Percentiles rank a stretch among this genome's conserved stretches.
phyloP scores from a whole-genome alignment of 176 grass and related monocot genomes.

The Oryza punctata region DNA sequence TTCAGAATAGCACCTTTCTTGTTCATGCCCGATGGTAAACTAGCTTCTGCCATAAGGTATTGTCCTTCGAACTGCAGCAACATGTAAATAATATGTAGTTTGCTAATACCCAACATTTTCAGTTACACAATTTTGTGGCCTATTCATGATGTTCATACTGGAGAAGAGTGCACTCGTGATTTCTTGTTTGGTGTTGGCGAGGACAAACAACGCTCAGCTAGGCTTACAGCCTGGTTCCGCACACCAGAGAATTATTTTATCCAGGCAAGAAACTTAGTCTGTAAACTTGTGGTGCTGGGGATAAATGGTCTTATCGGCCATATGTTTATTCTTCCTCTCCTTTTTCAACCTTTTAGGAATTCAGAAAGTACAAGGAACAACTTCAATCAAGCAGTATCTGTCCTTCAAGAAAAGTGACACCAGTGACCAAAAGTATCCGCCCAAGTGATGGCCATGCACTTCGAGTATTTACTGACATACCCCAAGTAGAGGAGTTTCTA shows the following conservation, averaged over 20 bases:
- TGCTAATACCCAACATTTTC: constrained; percentile 54
- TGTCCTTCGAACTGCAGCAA: constrained; percentile 18
- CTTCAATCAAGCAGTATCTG: constrained; percentile 61
- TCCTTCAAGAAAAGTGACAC: constrained; percentile 25
- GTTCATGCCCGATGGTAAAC: constrained; percentile 85
- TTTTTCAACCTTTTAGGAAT: constrained; percentile 56
- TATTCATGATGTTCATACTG: constrained; percentile 59
- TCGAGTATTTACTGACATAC: constrained; percentile 83
- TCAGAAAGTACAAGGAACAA: constrained; percentile 67
- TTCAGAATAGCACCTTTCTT: constrained; percentile 90
- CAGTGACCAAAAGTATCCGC: constrained; percentile 48
- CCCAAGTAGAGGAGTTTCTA: constrained; percentile 90
- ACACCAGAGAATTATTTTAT: constrained; percentile 96
- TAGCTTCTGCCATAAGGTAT: constrained; percentile 85
- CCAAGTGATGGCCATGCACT: constrained; percentile 60
- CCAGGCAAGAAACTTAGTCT: constrained; percentile 41
- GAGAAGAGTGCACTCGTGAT: constrained; percentile 91
- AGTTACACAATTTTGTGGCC: constrained; percentile 96
- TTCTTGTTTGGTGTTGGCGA: constrained; percentile 86
- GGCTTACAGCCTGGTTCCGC: constrained; percentile 97
- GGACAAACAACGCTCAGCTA: constrained; percentile 86
- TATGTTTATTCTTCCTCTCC: constrained; percentile 25
- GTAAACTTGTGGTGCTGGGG: background rate
- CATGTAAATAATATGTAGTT: constrained; percentile 1
- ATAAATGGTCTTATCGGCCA: constrained; percentile 1